phyloP scores from a whole-genome alignment of 768 basidiomycete species.

The Tulasnella sp. region DNA sequence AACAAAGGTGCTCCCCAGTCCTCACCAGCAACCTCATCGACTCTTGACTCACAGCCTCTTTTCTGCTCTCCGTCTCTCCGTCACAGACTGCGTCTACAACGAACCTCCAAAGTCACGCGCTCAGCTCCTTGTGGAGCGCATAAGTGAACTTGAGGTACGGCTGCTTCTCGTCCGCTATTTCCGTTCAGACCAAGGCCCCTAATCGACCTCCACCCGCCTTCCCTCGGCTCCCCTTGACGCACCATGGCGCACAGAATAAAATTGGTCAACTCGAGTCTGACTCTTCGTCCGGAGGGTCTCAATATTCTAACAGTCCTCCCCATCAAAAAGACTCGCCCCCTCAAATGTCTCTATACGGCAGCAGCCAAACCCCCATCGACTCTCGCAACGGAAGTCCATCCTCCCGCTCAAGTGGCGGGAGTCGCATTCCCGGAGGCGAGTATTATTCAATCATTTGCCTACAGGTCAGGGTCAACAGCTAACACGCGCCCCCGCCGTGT shows the following conservation, averaged over 20 bases:
- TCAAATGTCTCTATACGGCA: neutral
- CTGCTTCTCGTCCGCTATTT: neutral
- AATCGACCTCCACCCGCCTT: neutral
- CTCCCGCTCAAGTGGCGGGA: slow-evolving; percentile 2
- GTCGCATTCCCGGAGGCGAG: slow-evolving; percentile 15
- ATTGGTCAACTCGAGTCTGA: slow-evolving; percentile 14
- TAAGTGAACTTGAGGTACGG: slow-evolving; percentile 18
- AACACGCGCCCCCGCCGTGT: neutral
- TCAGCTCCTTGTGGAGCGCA: slow-evolving; percentile 22
- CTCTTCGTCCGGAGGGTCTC: slow-evolving; percentile 23
- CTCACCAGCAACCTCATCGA: slow-evolving; percentile 8
- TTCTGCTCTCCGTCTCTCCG: neutral
- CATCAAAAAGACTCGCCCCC: slow-evolving; percentile 4
- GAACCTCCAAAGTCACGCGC: slow-evolving; percentile 19
- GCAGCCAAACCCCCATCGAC: neutral
- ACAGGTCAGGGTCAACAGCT: neutral
- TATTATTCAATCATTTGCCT: neutral
- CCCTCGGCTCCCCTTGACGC: neutral
- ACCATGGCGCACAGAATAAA: neutral
- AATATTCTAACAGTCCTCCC: slow-evolving; percentile 5
- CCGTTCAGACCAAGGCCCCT: slow-evolving; percentile 2
- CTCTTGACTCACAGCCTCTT: neutral
- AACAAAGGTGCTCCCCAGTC: slow-evolving; percentile 16
- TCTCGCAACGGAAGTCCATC: slow-evolving; percentile 15
- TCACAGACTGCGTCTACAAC: slow-evolving; percentile 22